These are phyloP conservation scores for Cladosporium sp. DNA, from an alignment of 2,329 filamentous ascomycete genomes.

Conservation along the genomic window DNA sequence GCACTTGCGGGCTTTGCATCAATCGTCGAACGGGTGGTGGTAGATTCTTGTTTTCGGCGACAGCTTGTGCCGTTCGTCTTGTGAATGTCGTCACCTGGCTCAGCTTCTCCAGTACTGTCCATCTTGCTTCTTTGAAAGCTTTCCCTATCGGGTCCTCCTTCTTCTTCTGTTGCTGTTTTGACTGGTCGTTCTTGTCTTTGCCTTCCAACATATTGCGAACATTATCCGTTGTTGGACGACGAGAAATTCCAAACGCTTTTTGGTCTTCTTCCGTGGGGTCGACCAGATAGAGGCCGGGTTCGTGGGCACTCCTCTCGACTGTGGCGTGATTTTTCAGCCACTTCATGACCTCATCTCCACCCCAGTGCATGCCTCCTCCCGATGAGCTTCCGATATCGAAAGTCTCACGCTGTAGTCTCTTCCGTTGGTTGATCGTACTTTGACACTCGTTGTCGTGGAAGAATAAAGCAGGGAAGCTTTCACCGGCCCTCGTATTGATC, in stretches of 20 bases:
- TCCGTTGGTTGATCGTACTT: constrained; percentile 90
- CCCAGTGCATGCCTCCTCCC: constrained; percentile 88
- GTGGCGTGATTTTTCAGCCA: constrained; percentile 83
- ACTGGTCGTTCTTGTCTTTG: constrained; percentile 31
- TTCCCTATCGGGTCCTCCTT: constrained; percentile 92
- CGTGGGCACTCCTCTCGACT: constrained; percentile 77
- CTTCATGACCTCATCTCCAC: constrained; percentile 86
- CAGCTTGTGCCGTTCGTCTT: constrained; percentile 80
- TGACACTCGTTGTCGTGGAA: constrained; percentile 98
- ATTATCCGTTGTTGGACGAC: constrained; percentile 48
- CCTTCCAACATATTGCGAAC: constrained; percentile 39
- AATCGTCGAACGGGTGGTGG: constrained; percentile 82
- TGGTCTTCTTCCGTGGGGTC: constrained; percentile 83
- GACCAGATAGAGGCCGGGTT: constrained; percentile 86
- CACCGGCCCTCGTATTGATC: constrained; percentile 84
- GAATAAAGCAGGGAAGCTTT: constrained; percentile 92
- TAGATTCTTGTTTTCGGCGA: constrained; percentile 84
- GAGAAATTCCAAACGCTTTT: constrained; percentile 63
- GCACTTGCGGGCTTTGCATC: constrained; percentile 86
- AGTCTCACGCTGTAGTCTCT: constrained; percentile 72
- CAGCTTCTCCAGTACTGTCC: constrained; percentile 95
- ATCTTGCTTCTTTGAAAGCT: constrained; percentile 87
- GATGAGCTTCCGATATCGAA: constrained; percentile 57
- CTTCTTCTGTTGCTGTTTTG: constrained; percentile 37
- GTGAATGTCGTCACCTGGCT: constrained; percentile 98